Conservation (phyloP, 2,329 filamentous ascomycete species). For the Fusarium xyrophilum region DNA sequence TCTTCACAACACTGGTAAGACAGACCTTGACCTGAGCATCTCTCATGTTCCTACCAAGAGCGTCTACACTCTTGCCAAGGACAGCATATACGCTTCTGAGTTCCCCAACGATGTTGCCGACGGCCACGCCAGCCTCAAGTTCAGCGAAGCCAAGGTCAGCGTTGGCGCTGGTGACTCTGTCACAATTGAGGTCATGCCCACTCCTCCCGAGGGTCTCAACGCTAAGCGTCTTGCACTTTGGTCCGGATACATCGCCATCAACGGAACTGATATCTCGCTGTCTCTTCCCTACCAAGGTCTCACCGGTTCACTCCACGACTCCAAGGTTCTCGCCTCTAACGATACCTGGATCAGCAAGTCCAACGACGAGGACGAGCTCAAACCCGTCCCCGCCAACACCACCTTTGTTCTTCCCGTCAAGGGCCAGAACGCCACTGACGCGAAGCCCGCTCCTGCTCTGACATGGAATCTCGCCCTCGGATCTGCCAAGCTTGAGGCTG, state of each 20-base stretch:
- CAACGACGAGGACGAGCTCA: slow-evolving; percentile 39
- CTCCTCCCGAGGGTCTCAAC: slow-evolving; percentile 48
- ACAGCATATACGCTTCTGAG: slow-evolving; percentile 45
- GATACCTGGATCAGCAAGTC: slow-evolving; percentile 45
- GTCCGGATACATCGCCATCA: slow-evolving; percentile 52
- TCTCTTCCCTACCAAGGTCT: slow-evolving; percentile 53
- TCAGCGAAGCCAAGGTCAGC: slow-evolving; percentile 53
- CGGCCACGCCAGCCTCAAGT: slow-evolving; percentile 50
- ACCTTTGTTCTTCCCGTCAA: slow-evolving; percentile 53
- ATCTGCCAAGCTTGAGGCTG: slow-evolving; percentile 51
- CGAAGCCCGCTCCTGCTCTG: slow-evolving; percentile 48
- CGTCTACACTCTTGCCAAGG: slow-evolving; percentile 56
- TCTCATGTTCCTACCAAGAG: slow-evolving; percentile 58
- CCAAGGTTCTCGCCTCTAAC: slow-evolving; percentile 32
- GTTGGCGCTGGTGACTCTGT: slow-evolving; percentile 52
- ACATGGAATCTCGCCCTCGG: slow-evolving; percentile 54
- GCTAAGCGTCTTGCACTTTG: slow-evolving; percentile 50
- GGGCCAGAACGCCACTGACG: slow-evolving; percentile 40
- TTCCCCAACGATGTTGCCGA: slow-evolving; percentile 55
- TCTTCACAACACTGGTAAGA: slow-evolving; percentile 60
- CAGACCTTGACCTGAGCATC: slow-evolving; percentile 59
- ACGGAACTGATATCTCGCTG: slow-evolving; percentile 47
- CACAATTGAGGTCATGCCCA: slow-evolving; percentile 54
- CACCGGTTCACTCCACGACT: slow-evolving; percentile 46
- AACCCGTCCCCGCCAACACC: slow-evolving; percentile 44